Base-by-base conservation (phyloP, 805 yeast genomes). In the Nakazawaea holstii region DNA sequence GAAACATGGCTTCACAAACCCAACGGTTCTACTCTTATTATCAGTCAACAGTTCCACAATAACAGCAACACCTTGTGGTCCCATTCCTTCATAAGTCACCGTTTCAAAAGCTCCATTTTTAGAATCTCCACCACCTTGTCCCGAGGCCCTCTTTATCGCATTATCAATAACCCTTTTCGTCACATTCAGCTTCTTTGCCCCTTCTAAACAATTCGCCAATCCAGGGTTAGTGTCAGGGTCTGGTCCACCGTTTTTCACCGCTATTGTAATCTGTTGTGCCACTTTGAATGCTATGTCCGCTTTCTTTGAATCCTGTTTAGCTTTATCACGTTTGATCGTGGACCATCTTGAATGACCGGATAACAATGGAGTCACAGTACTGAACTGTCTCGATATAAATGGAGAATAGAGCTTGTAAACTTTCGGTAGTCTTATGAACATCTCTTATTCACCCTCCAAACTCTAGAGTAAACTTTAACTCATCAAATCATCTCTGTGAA, bases 341-440 rank as follows among this genome's bases (percentile, higher is more conserved):
- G 95, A 87, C 99, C 99, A 92, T 65, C 91, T 92, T 33, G 88
- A 84, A 64, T 92, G 99, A 1, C 99, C 99, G 0, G 89, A 81
- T n/a, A 52, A 48, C 1, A 53, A 36, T 1, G 44, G 3, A 35
- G 57, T 29, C 17, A 17, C 27, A 15, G 41, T 26, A 7, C 13
- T 13, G 32, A 20, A 20, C 24, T 5, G 5, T 20, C 24, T 20
- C 24, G 24, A 20, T 20, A 20, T 20, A 20, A n/a, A 20, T 5
- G 24, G 24, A 5, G 24, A 20, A 20, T 20, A 5, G 5, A 20
- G 24, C 5, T 5, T 20, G 24, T 20, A 20, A 20, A 20, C 24
- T 20, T 3, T 5, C 5, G 24, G 24, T 3, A 20, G 24, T 20
- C 24, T 20, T 5, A 20, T 20, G 5, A 20, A 20, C 24, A n/a